phyloP scores from a whole-genome alignment of 306 rosid genomes.

The Cucurbita ficifolia region DNA sequence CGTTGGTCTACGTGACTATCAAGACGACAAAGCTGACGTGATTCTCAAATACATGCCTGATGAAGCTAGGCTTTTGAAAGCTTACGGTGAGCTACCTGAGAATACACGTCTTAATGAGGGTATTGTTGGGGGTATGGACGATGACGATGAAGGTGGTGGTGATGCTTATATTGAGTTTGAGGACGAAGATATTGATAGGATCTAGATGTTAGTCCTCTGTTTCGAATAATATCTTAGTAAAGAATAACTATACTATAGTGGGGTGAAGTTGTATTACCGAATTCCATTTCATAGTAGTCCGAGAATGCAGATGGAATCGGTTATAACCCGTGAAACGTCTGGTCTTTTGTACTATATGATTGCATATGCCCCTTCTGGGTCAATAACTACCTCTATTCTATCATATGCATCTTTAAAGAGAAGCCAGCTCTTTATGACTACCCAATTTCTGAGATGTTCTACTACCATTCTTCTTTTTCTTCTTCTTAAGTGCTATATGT shows the following conservation, averaged over 20 bases:
- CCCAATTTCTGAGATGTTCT: background rate
- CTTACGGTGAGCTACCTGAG: slow-evolving; percentile 35
- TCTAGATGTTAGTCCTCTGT: slow-evolving; percentile 6
- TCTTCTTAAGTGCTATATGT: background rate
- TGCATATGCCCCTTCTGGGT: background rate
- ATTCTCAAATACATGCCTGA: slow-evolving; percentile 42
- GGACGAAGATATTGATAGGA: slow-evolving; percentile 34
- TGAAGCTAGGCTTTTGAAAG: slow-evolving; percentile 39
- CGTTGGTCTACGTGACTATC: slow-evolving; percentile 32
- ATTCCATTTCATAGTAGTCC: slow-evolving; percentile 3
- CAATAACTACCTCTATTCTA: background rate
- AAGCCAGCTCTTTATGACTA: background rate
- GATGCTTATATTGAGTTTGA: slow-evolving; percentile 29
- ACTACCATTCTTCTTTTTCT: background rate
- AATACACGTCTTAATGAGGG: slow-evolving; percentile 30
- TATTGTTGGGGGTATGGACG: slow-evolving; percentile 22
- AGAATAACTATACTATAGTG: background rate
- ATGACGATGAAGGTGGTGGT: slow-evolving; percentile 23
- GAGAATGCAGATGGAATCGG: slow-evolving; percentile 2
- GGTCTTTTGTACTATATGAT: background rate
- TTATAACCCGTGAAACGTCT: slow-evolving; percentile 11
- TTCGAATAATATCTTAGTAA: background rate
- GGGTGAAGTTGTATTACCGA: background rate
- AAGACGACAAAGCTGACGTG: slow-evolving; percentile 39
- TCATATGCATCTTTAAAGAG: background rate